phyloP scores from a whole-genome alignment of 2,329 filamentous ascomycete species.

The Aspergillus melleus region DNA sequence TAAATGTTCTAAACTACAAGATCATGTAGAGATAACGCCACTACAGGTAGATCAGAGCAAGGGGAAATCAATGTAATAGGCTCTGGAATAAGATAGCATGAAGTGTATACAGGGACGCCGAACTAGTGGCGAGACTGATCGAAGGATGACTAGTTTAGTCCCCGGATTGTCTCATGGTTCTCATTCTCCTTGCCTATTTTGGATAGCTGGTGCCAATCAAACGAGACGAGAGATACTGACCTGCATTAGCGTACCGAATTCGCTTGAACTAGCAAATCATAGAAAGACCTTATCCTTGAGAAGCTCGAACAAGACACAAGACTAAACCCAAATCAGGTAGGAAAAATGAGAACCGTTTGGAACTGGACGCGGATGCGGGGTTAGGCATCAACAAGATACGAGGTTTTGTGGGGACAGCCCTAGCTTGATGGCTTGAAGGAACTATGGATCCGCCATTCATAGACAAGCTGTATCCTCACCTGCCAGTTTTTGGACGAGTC shows the following conservation, averaged over 20 bases:
- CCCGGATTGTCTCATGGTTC: not conserved
- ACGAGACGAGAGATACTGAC: not conserved
- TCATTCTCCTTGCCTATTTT: not conserved
- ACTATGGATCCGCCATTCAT: not conserved
- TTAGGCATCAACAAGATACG: not conserved
- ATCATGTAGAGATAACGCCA: no score
- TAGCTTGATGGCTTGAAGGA: not conserved
- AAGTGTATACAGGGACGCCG: not conserved
- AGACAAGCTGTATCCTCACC: not conserved
- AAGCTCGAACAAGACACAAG: not conserved
- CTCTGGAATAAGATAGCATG: not conserved
- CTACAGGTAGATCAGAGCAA: not conserved
- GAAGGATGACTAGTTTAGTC: not conserved
- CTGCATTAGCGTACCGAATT: not conserved
- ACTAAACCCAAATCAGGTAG: not conserved
- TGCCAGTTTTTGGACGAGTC: not conserved
- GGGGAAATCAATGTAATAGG: not conserved
- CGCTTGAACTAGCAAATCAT: not conserved
- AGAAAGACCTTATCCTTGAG: not conserved
- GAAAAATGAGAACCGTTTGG: not conserved
- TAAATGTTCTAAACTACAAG: no score
- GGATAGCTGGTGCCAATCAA: not conserved
- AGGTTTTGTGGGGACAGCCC: not conserved
- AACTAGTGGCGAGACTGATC: not conserved
- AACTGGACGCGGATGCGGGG: not conserved